A percentile compares a stretch with the other conserved stretches of the same genome.
Conservation (phyloP, 495 filamentous ascomycete species). For the Bombardia bombarda region DNA sequence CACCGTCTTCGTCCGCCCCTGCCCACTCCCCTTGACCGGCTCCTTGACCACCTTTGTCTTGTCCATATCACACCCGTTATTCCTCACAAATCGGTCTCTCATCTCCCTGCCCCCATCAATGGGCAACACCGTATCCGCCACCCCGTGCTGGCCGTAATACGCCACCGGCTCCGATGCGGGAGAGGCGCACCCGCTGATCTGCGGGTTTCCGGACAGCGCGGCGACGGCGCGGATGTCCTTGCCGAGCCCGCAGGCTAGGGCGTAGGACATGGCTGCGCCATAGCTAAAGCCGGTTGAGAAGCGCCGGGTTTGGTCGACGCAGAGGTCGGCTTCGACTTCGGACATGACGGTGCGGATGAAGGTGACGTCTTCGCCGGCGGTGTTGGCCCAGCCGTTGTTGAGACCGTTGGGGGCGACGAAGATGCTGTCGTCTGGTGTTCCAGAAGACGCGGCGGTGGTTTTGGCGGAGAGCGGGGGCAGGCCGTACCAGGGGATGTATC, state of each 20-base stretch:
- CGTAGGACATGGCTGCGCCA: slow-evolving; percentile 39
- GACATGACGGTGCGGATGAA: slow-evolving; percentile 28
- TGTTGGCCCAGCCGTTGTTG: slow-evolving; percentile 38
- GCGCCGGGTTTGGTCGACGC: slow-evolving; percentile 31
- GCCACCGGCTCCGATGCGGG: slow-evolving; percentile 31
- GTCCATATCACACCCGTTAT: slow-evolving; percentile 25
- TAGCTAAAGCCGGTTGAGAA: slow-evolving; percentile 41
- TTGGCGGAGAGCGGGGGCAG: slow-evolving; percentile 26
- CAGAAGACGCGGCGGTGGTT: neutral
- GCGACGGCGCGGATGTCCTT: slow-evolving; percentile 35
- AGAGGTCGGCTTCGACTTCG: slow-evolving; percentile 30
- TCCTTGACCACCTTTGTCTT: neutral
- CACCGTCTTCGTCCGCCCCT: slow-evolving; percentile 12
- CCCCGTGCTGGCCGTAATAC: slow-evolving; percentile 38
- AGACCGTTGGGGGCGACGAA: slow-evolving; percentile 36
- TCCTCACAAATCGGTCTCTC: slow-evolving; percentile 30
- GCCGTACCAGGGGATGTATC: slow-evolving; percentile 30
- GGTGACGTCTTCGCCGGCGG: slow-evolving; percentile 32
- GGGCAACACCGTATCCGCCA: slow-evolving; percentile 29
- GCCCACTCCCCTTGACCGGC: neutral
- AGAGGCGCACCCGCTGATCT: slow-evolving; percentile 32
- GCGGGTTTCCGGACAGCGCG: slow-evolving; percentile 25
- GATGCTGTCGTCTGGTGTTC: slow-evolving; percentile 21
- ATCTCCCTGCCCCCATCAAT: slow-evolving; percentile 27
- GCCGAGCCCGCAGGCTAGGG: slow-evolving; percentile 30